phyloP scores from a whole-genome alignment of 1,139 yeast genomes.

The Taphrina communis region DNA sequence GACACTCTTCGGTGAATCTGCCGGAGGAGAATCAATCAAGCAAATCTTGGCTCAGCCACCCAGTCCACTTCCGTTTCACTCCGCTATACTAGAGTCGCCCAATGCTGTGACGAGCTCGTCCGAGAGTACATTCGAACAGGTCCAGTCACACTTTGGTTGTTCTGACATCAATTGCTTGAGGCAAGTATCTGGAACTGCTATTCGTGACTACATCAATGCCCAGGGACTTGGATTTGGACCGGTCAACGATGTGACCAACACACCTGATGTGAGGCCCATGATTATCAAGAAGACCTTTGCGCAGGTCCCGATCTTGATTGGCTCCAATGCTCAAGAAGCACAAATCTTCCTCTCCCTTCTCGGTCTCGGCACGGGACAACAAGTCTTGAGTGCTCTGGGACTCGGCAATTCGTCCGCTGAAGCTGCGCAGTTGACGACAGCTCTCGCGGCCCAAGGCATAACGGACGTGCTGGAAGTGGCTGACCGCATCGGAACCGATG shows the following conservation, averaged over 20 bases:
- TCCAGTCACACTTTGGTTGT: slow-evolving; percentile 13
- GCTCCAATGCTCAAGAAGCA: slow-evolving; percentile 12
- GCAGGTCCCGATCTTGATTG: not conserved
- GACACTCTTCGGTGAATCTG: slow-evolving; percentile 30
- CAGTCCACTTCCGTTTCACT: not conserved
- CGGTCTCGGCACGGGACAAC: slow-evolving; percentile 17
- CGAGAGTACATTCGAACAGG: not conserved
- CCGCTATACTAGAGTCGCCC: not conserved
- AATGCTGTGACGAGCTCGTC: not conserved
- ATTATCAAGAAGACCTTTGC: not conserved
- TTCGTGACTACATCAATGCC: not conserved
- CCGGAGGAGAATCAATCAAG: slow-evolving; percentile 19
- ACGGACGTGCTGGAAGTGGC: slow-evolving; percentile 10
- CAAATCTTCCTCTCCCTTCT: slow-evolving; percentile 10
- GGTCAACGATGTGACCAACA: not conserved
- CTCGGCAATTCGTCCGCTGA: slow-evolving; percentile 1
- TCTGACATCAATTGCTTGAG: not conserved
- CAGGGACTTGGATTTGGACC: slow-evolving; percentile 5
- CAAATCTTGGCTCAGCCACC: slow-evolving; percentile 8
- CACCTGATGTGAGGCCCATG: slow-evolving; percentile 1
- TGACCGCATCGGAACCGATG: slow-evolving; percentile 14
- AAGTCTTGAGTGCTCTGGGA: not conserved
- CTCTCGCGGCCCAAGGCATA: not conserved
- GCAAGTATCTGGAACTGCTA: not conserved
- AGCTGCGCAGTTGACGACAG: not conserved